Evolutionary conservation across 305 asterid genomes (phyloP).

Genomic region (Fraxinus floribunda): DNA sequence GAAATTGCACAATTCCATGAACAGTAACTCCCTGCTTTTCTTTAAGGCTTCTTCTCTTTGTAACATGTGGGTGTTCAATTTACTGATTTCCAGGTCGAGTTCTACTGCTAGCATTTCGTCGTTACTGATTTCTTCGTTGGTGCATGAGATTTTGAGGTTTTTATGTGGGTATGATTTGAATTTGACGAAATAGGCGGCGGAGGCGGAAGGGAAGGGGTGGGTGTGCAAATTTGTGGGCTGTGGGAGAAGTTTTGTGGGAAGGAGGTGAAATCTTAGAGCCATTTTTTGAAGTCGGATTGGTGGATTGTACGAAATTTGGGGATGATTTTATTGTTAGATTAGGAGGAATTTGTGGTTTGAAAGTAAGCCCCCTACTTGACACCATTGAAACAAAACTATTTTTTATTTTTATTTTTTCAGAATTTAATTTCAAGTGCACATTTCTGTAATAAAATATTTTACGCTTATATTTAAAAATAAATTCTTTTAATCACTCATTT

Average conservation of each 20-base stretch:
- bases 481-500: too few relatives aligned
- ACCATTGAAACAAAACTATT: too few relatives aligned
- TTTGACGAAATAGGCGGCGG: background rate
- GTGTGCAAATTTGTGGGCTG: constrained; percentile 24
- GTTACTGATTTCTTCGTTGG: constrained; percentile 30
- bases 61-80: constrained; percentile 29
- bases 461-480: too few relatives aligned
- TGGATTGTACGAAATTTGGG: constrained; percentile 5
- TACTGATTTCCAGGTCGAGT: constrained; percentile 45
- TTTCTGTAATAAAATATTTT: too few relatives aligned
- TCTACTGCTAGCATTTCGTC: constrained; percentile 52
- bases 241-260: constrained; percentile 32
- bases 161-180: constrained; percentile 13
- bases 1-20: constrained; percentile 52
- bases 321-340: background rate
- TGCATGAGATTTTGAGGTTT: constrained; percentile 41
- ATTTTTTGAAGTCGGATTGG: constrained; percentile 22
- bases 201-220: constrained; percentile 19
- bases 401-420: too few relatives aligned
- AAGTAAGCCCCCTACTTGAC: background rate
- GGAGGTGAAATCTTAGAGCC: constrained; percentile 30
- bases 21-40: constrained; percentile 64
- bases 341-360: background rate
- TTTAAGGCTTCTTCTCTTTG: constrained; percentile 58
- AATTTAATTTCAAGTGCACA: too few relatives aligned